A percentile compares a stretch with the other conserved stretches of the same genome.
Evolutionary conservation across 495 filamentous ascomycete genomes (phyloP).

Genomic region (Penicillium parvum): DNA sequence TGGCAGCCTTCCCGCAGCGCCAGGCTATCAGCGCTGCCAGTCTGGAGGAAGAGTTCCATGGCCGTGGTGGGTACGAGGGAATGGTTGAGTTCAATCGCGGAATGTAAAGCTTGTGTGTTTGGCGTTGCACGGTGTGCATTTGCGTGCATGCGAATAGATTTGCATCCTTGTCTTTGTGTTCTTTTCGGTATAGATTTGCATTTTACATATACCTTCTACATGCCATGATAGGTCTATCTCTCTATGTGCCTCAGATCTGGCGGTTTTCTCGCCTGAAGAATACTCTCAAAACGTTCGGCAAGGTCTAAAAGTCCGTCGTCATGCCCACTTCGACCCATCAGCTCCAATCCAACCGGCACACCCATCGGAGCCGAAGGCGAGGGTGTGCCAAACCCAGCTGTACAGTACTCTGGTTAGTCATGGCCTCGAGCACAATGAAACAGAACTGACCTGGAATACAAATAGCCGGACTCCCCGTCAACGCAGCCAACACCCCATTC

Average conservation of each 20-base stretch:
- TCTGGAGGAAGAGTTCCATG: constrained; percentile 80
- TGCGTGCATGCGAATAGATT: constrained; percentile 5
- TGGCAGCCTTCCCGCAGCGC: constrained; percentile 88
- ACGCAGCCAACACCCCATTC: constrained; percentile 61
- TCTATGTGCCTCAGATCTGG: constrained; percentile 27
- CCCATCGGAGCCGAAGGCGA: constrained; percentile 47
- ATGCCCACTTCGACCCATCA: constrained; percentile 50
- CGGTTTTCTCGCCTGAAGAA: constrained; percentile 42
- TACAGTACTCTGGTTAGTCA: constrained; percentile 1
- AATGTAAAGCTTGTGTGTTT: constrained; percentile 49
- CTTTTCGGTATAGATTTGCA: not conserved
- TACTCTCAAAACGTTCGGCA: constrained; percentile 34
- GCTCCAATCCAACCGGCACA: constrained; percentile 61
- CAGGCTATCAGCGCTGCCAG: constrained; percentile 68
- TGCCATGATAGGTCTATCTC: not conserved
- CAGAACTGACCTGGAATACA: constrained; percentile 46
- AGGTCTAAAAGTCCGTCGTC: constrained; percentile 53
- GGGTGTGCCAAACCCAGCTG: constrained; percentile 42
- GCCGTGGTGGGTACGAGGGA: constrained; percentile 64
- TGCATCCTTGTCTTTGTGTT: not conserved
- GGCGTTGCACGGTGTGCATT: constrained; percentile 8
- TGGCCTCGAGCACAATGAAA: not conserved
- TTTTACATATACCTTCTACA: not conserved
- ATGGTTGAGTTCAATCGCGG: constrained; percentile 90
- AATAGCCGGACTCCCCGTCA: constrained; percentile 61